Percentiles rank a stretch among this genome's conserved stretches.
Conservation (phyloP, 192 early-diverging fungal genomes). For the Pilaira anomala region DNA sequence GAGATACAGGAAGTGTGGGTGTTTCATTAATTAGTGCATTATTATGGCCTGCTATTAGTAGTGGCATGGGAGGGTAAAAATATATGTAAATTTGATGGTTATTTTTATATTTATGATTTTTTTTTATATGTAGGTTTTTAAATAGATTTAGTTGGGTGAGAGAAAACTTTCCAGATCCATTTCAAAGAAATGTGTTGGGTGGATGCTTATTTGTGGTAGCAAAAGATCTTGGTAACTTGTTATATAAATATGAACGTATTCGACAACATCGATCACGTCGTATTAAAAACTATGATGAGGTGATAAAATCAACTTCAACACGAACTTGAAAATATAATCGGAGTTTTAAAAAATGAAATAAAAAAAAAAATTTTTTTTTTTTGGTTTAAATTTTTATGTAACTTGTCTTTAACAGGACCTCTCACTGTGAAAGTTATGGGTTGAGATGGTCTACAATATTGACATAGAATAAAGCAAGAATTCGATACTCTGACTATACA, state of each 20-base stretch:
- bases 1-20: constrained; percentile 52
- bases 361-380: background rate
- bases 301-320: background rate
- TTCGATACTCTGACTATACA: background rate
- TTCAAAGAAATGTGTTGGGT: constrained; percentile 32
- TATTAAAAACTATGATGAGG: constrained; percentile 12
- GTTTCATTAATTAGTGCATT: constrained; percentile 63
- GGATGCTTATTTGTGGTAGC: constrained; percentile 31
- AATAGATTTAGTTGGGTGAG: constrained; percentile 12
- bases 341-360: background rate
- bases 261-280: constrained; percentile 13
- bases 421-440: background rate
- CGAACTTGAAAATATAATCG: background rate
- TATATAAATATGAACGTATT: constrained; percentile 51
- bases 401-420: constrained; percentile 16
- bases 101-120: background rate
- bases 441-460: too few species aligned
- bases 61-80: constrained; percentile 55
- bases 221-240: constrained; percentile 56
- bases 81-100: too few species aligned
- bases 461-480: too few species aligned
- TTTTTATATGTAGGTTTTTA: constrained; percentile 32
- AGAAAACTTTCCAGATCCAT: constrained; percentile 24
- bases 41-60: constrained; percentile 64
- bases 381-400: background rate